Evolutionary conservation across 1,284 basidiomycete species (phyloP), one percentile per base, ranked within the genome.

Genomic region (Naganishia sp.): DNA sequence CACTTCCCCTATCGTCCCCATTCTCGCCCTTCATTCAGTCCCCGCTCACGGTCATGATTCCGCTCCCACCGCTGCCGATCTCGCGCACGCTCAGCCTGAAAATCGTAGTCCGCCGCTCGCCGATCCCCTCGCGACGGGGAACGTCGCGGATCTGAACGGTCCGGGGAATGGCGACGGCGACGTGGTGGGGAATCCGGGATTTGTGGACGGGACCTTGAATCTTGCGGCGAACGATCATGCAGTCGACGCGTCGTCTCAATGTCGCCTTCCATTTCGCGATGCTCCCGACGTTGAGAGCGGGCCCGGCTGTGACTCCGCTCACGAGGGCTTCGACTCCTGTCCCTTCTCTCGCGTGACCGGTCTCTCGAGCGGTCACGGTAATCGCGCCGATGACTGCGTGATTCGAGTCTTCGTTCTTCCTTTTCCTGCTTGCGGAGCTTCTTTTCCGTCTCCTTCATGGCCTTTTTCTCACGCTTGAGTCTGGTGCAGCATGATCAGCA

Each of bases 381-480:
- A 28, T 68, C 54, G 42, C 48, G 48, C 46, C n/a, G 48, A 52
- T 67, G 63, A 49, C 48, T 53, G 49, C 55, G 49, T 42, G 46
- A 68, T 23, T 68, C 54, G 33, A 60, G 15, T 44, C 67, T 25
- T 21, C 45, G 60, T 68, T 65, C 54, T 42, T 77, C 75, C 55
- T 75, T 77, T 60, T 75, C 75, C 28, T 75, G 72, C 28, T 76
- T 67, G 63, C 74, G 72, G 18, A 77, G 52, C 63, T 79, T 75
- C 44, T 75, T 72, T 55, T 80, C 78, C 0, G 71, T 74, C 21
- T 75, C 72, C 64, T 75, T 75, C 53, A 73, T 60, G 21, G 75
- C 76, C 31, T 75, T 70, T 49, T 77, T 70, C 48, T 78, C 82
- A 57, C 79, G 79, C 42, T 75, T 64, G 18, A 75, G 46, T 21